Evolutionary conservation across 2,329 filamentous ascomycete species (phyloP), one percentile per base, ranked within the genome.

Genomic region (Trichoderma afroharzianum): DNA sequence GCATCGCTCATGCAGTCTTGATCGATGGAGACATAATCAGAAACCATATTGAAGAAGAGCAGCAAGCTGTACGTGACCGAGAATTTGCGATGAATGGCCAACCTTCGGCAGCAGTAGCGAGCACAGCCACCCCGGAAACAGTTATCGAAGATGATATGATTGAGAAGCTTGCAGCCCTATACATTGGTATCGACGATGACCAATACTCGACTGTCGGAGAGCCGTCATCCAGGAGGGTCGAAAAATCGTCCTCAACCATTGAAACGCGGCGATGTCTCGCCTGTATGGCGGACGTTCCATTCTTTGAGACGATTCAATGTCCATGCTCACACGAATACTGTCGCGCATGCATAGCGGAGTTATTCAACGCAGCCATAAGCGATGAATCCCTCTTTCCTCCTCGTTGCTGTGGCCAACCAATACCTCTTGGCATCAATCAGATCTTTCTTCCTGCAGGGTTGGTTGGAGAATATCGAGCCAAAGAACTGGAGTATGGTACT

Each of bases 341-440:
- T 74, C 76, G 74, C 0, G 72, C 70, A 1, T 90, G 88, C 74
- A 73, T 90, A 0, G 73, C 74, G 0, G 61, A 72, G 0, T 80
- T 87, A 0, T 85, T 89, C 74, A 15, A 74, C 0, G 64, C 76
- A 0, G 80, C 85, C 0, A 79, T 87, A 18, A 76, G 0, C 11
- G 84, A 88, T 70, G 85, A 89, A 61, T 79, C 81, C 0, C 73
- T 87, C 0, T 90, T 88, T 67, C 88, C 88, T 0, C 86, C 87
- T 0, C 79, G 81, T 4, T 90, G 88, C 76, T 89, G 87, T 74
- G 67, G 76, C 0, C 73, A 82, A 43, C 72, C 75, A 0, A 84
- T 90, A 3, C 76, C 82, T 0, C 47, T 85, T 2, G 76, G 77
- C 0, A 26, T 62, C 0, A 80, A 80, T 12, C 75, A 75, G 0